Conservation (phyloP, 1,284 basidiomycete species). For the Chondrostereum purpureum region DNA sequence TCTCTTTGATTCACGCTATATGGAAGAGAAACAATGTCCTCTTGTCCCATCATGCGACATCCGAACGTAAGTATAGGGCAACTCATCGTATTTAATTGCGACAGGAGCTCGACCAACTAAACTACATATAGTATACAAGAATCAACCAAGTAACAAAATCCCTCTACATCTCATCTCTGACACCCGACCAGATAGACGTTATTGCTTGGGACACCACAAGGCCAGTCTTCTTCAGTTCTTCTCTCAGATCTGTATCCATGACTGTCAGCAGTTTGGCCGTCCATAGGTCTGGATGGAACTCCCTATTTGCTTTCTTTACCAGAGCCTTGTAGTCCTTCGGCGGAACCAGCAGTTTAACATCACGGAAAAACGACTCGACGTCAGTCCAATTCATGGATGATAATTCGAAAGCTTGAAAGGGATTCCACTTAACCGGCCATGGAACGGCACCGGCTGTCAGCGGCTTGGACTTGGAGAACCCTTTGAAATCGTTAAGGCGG, state of each 20-base stretch:
- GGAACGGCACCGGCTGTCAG: not conserved
- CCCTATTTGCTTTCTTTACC: constrained; percentile 1
- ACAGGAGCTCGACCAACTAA: too few species aligned
- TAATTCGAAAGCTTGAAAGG: constrained; percentile 5
- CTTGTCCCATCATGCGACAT: too few species aligned
- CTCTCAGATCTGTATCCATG: constrained; percentile 2
- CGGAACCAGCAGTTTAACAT: not conserved
- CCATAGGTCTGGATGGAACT: constrained; percentile 8
- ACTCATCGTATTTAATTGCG: too few species aligned
- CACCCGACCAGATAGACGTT: constrained; percentile 7
- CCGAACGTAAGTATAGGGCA: too few species aligned
- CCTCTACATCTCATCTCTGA: constrained; percentile 1
- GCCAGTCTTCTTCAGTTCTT: constrained; percentile 1
- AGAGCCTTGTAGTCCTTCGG: constrained; percentile 4
- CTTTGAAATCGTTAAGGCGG: too few species aligned
- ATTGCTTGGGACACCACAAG: constrained; percentile 6
- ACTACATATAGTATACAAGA: too few species aligned
- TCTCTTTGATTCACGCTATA: too few species aligned
- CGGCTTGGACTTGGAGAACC: not conserved
- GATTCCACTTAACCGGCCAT: constrained; percentile 1
- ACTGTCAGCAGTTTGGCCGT: constrained; percentile 5
- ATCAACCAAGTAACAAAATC: too few species aligned
- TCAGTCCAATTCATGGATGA: constrained; percentile 4
- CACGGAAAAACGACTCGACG: constrained; percentile 7
- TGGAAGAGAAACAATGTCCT: too few species aligned